Conservation (phyloP, 176 grass and related monocot species). For the Pontederia crassipes region DNA sequence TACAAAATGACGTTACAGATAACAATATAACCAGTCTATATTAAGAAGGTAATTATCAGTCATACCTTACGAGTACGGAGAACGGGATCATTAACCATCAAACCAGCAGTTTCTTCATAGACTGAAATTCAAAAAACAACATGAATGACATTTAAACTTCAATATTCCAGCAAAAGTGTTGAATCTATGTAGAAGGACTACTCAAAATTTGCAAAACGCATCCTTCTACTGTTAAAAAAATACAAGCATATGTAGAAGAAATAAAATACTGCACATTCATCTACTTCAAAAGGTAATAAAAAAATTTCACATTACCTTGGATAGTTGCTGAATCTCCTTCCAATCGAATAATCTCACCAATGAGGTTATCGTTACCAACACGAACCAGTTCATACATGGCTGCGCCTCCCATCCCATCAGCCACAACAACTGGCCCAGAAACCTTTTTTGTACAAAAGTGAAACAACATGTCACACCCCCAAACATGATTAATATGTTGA, state of each 20-base stretch:
- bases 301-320: slow-evolving; percentile 10
- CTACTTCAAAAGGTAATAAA: too few relatives aligned
- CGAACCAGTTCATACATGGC: slow-evolving; percentile 58
- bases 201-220: too few relatives aligned
- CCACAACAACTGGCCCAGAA: slow-evolving; percentile 72
- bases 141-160: too few relatives aligned
- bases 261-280: neutral
- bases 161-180: too few relatives aligned
- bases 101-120: slow-evolving; percentile 56
- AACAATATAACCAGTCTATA: neutral
- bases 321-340: slow-evolving; percentile 48
- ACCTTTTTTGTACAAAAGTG: slow-evolving; percentile 29
- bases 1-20: neutral
- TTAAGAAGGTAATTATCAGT: neutral
- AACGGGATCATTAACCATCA: slow-evolving; percentile 59
- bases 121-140: slow-evolving; percentile 9
- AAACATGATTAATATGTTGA: too few relatives aligned
- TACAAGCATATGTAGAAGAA: neutral
- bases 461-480: too few relatives aligned
- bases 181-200: too few relatives aligned
- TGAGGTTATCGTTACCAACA: slow-evolving; percentile 45
- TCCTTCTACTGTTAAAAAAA: neutral
- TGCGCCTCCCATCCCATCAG: slow-evolving; percentile 64
- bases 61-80: slow-evolving; percentile 50
- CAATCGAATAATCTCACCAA: slow-evolving; percentile 51